Evolutionary conservation across 306 rosid genomes (phyloP).

Genomic region (Sophora flavescens): DNA sequence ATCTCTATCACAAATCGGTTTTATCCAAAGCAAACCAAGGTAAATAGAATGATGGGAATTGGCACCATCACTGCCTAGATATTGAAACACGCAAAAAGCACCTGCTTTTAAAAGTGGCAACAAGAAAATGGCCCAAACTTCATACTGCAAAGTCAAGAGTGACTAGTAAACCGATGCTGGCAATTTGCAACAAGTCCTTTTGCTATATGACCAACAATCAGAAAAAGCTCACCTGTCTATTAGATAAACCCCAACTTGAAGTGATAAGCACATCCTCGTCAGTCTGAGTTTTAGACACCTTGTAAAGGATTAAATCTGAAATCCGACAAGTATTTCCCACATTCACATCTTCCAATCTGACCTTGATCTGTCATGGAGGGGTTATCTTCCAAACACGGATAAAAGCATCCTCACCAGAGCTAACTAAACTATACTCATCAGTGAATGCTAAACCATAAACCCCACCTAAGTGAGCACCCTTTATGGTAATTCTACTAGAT

Average conservation of each 20-base stretch:
- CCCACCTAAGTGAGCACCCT: constrained; percentile 96
- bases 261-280: constrained; percentile 34
- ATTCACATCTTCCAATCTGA: constrained; percentile 31
- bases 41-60: constrained; percentile 24
- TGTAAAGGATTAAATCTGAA: constrained; percentile 39
- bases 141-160: constrained; percentile 34
- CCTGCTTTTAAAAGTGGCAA: constrained; percentile 32
- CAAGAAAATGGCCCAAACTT: constrained; percentile 42
- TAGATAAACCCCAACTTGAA: constrained; percentile 26
- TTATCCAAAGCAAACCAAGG: constrained; percentile 41
- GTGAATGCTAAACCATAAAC: constrained; percentile 92
- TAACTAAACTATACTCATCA: constrained; percentile 74
- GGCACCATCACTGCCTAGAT: constrained; percentile 42
- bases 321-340: constrained; percentile 40
- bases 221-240: constrained; percentile 31
- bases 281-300: constrained; percentile 37
- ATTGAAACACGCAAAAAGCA: constrained; percentile 39
- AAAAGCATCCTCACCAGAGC: constrained; percentile 99
- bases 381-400: constrained; percentile 89
- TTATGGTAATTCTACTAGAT: constrained; percentile 77
- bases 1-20: constrained; percentile 29
- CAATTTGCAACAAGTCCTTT: constrained; percentile 35
- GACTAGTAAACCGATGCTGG: constrained; percentile 39
- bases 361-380: constrained; percentile 59
- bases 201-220: constrained; percentile 39